Base-by-base conservation (phyloP, 306 rosid species). In the Albizia julibrissin region DNA sequence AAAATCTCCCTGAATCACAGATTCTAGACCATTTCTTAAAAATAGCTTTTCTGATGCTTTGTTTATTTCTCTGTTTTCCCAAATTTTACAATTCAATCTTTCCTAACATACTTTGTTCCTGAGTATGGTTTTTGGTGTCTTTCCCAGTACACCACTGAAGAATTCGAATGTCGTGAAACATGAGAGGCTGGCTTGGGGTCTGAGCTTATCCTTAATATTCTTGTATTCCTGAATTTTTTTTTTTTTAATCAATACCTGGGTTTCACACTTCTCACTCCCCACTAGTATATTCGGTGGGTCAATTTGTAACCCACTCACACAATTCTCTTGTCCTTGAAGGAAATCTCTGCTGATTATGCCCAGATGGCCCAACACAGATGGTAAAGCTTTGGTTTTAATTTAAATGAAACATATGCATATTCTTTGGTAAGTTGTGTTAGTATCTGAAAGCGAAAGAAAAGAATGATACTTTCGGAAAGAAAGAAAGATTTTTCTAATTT, bases 381-480 rank as follows among this genome's bases (percentile, higher is more conserved):
- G 39, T 19, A 59, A 31, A 59, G 68, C 78, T 80, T 80, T 24
- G 34, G 33, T 43, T 26, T 72, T 29, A 31, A 11, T 26, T 72
- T 29, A 31, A 6, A 42, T 21, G 10, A 44, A 27, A 59, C 69
- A 44, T 65, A 44, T 65, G 52, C 69, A 58, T 67, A 80, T 77
- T 83, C 79, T 26, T 76, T 81, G 22, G 54, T 56, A 80, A 54
- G 80, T 81, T 74, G 27, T 7, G 15, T 3, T 42, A 72, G 40
- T 81, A 70, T 42, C 91, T 84, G 69, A 15, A 69, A 76, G 26
- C 67, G 64, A 81, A 91, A 91, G 92, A 68, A 88, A 89, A 83
- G 92, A 86, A 91, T 83, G 76, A 81, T n/a, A 82, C 33, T 40
- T 74, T 61, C 40, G 4, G 16, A 18, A 56, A 56, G 12, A 61